Evolutionary conservation across 2,329 filamentous ascomycete genomes (phyloP).

Genomic region (Allantophomopsis lycopodina): DNA sequence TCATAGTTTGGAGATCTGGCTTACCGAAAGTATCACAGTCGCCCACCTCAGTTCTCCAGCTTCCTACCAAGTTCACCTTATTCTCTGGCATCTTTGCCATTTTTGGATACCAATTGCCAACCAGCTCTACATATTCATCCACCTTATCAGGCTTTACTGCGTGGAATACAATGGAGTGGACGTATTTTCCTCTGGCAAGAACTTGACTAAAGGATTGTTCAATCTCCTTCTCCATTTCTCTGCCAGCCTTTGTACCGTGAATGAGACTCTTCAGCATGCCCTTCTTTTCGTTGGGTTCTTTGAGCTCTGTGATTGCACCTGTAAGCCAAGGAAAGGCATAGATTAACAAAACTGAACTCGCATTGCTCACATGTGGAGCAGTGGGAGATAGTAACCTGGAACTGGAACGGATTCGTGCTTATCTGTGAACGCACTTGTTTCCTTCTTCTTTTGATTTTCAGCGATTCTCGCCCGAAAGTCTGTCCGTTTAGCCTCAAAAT

Average conservation of each 20-base stretch:
- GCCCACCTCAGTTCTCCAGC: constrained; percentile 95
- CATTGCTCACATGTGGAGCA: constrained; percentile 29
- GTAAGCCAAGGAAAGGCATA: constrained; percentile 35
- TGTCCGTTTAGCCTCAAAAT: constrained; percentile 75
- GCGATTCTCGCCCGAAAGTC: constrained; percentile 74
- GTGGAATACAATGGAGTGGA: constrained; percentile 95
- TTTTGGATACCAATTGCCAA: constrained; percentile 82
- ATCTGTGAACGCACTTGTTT: constrained; percentile 61
- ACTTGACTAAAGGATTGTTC: constrained; percentile 94
- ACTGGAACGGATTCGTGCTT: constrained; percentile 24
- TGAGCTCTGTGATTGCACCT: constrained; percentile 39
- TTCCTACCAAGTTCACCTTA: constrained; percentile 90
- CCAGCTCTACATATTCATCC: constrained; percentile 83
- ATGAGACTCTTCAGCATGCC: constrained; percentile 75
- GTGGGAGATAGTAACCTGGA: constrained; percentile 23
- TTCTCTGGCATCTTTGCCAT: constrained; percentile 79
- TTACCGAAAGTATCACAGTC: constrained; percentile 93
- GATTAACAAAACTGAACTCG: constrained; percentile 15
- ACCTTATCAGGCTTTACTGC: constrained; percentile 91
- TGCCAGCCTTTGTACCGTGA: constrained; percentile 91
- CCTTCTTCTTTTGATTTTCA: constrained; percentile 62
- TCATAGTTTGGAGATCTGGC: constrained; percentile 13
- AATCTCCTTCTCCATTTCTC: constrained; percentile 89
- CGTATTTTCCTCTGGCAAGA: constrained; percentile 90
- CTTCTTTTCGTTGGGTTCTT: constrained; percentile 53